Evolutionary conservation across 129 eudicot genomes (phyloP), one percentile per base, ranked within the genome.

Genomic region (Tagetes patula): DNA sequence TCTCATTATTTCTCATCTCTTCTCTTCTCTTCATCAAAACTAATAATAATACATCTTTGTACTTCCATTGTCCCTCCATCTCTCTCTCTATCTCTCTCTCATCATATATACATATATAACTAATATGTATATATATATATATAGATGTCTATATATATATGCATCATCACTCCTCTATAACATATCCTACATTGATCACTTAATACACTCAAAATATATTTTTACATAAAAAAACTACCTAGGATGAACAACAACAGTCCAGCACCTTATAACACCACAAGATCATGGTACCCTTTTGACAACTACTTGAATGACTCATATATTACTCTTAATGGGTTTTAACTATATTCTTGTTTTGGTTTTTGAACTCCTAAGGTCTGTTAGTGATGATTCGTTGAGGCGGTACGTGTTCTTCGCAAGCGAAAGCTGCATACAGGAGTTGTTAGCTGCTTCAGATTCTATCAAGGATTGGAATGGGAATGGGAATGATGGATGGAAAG

Each of bases 341-440:
- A 1, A 69, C 32, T 60, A 60, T 31, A 30, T 41, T 58, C 52
- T 45, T 65, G 45, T 75, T 69, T 27, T 75, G 9, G 47, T 53
- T 70, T 70, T 74, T 67, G 69, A 42, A 52, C 50, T 78, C 32
- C 31, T 56, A 60, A 92, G 97, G 98, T 92, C 96, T 33, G 73
- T 92, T 8, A 92, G 98, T 43, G 98, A 92, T 69, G 98, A 92
- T 67, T 92, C 98, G 0, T 75, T 92, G 70, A 87, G 88, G 52
- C 86, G 98, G 76, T 89, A 87, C 46, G 96, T 93, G 37, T 81
- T 79, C 53, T 87, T 82, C 79, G 98, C 98, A 1, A 93, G 98
- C 39, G 98, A 89, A 78, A 87, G 82, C 67, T 93, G 98, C 82
- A 93, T 93, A 45, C 98, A 93, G 33, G 98, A 93, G 38, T 67